phyloP scores from a whole-genome alignment of 2,329 filamentous ascomycete species.

The Fusarium sp. region DNA sequence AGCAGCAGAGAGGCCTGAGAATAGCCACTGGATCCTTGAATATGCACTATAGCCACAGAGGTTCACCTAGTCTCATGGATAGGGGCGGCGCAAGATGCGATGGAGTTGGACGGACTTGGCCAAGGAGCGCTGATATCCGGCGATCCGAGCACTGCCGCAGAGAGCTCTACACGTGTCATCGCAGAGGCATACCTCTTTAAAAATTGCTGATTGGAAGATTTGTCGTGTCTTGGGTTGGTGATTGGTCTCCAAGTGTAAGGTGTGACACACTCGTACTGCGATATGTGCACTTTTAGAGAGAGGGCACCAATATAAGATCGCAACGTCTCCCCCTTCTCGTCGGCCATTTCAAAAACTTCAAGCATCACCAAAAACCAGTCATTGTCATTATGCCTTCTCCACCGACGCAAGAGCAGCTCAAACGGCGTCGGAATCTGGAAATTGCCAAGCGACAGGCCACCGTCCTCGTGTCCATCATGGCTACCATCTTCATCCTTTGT shows the following conservation, averaged over 20 bases:
- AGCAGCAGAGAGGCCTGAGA: no score
- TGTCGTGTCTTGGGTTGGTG: slow-evolving; percentile 8
- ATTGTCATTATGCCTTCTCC: slow-evolving; percentile 4
- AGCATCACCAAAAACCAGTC: not conserved
- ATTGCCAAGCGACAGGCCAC: slow-evolving; percentile 26
- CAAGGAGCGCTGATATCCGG: no score
- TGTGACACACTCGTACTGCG: not conserved
- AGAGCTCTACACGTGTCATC: slow-evolving; percentile 14
- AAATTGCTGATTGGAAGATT: slow-evolving; percentile 27
- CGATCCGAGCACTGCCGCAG: no score
- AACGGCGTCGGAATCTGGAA: slow-evolving; percentile 11
- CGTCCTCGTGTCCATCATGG: slow-evolving; percentile 6
- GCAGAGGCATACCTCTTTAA: slow-evolving; percentile 16
- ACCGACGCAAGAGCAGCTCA: not conserved
- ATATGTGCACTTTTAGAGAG: not conserved
- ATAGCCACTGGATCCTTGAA: no score
- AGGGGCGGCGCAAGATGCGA: no score
- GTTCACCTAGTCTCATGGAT: no score
- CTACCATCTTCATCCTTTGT: slow-evolving; percentile 16
- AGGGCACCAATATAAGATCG: slow-evolving; percentile 10
- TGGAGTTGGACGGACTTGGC: no score
- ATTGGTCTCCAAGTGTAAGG: not conserved
- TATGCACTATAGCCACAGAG: no score
- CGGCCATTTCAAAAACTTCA: rapidly evolving
- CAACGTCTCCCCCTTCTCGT: not conserved